Percentiles rank a stretch among this genome's conserved stretches.
Evolutionary conservation across 163 green algal species (phyloP).

Genomic region (Scenedesmus sp.): DNA sequence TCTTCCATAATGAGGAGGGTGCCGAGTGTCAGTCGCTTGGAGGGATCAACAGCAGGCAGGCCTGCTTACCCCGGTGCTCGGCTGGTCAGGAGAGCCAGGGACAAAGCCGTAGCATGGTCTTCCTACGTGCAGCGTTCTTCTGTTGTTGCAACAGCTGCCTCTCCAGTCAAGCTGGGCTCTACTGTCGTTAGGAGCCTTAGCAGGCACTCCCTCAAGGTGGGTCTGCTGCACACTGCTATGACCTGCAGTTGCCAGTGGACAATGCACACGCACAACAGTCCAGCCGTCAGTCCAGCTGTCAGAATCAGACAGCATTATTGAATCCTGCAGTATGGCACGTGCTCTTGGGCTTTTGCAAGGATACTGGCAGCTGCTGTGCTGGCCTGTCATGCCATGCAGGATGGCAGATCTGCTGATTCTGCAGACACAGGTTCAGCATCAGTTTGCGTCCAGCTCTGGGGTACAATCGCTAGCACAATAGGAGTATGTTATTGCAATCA

Average conservation of each 20-base stretch:
- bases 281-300: no score
- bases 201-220: slow-evolving; percentile 22
- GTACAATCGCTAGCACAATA: no score
- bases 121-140: not conserved
- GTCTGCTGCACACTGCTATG: not conserved
- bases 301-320: not conserved
- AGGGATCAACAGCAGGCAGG: not conserved
- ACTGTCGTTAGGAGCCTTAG: slow-evolving; percentile 7
- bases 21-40: not conserved
- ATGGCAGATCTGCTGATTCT: no score
- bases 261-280: no score
- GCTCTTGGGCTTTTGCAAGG: not conserved
- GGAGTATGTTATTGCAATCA: no score
- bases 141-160: not conserved
- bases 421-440: no score
- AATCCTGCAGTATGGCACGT: not conserved
- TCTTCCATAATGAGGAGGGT: not conserved
- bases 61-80: not conserved
- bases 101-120: not conserved
- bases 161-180: not conserved
- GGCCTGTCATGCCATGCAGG: not conserved
- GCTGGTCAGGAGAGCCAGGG: not conserved
- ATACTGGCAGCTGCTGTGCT: not conserved
- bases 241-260: not conserved
- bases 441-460: no score